phyloP scores from a whole-genome alignment of 176 grass and related monocot species.

The Oropetium thomaeum region DNA sequence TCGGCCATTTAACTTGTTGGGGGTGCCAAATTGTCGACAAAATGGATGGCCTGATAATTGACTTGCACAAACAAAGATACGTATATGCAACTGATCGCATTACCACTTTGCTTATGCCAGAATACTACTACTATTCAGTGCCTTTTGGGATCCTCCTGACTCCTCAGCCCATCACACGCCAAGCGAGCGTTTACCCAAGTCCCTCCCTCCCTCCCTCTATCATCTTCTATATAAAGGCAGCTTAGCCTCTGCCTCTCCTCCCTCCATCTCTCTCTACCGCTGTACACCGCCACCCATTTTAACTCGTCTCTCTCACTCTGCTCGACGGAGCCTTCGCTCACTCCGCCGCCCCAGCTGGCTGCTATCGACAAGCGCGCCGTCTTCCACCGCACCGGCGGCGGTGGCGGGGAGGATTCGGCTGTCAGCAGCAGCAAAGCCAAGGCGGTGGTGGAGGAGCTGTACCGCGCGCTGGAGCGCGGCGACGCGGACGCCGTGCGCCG shows the following conservation, averaged over 20 bases:
- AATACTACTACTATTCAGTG: background rate
- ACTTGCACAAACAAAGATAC: constrained; percentile 2
- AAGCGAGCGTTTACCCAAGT: background rate
- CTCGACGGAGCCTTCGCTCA: background rate
- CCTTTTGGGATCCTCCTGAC: constrained; percentile 10
- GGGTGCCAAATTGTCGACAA: background rate
- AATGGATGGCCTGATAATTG: background rate
- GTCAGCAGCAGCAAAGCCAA: constrained; percentile 47
- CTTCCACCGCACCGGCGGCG: background rate
- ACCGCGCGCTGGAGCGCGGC: constrained; percentile 57
- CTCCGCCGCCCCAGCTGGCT: constrained; percentile 25
- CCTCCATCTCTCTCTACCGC: background rate
- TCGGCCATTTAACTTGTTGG: background rate
- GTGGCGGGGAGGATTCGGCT: background rate
- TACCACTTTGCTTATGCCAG: constrained; percentile 2
- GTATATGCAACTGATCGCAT: background rate
- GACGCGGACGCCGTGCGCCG: constrained; percentile 49
- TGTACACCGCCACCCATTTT: background rate
- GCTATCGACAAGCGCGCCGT: background rate
- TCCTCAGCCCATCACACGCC: background rate
- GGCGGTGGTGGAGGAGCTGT: constrained; percentile 66
- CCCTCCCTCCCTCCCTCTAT: too few species aligned
- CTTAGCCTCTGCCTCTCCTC: background rate
- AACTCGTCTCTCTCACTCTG: too few species aligned
- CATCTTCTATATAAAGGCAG: constrained; percentile 8